Base-by-base conservation (phyloP, 371 early-diverging fungal species). In the Haplosporangium sp. region DNA sequence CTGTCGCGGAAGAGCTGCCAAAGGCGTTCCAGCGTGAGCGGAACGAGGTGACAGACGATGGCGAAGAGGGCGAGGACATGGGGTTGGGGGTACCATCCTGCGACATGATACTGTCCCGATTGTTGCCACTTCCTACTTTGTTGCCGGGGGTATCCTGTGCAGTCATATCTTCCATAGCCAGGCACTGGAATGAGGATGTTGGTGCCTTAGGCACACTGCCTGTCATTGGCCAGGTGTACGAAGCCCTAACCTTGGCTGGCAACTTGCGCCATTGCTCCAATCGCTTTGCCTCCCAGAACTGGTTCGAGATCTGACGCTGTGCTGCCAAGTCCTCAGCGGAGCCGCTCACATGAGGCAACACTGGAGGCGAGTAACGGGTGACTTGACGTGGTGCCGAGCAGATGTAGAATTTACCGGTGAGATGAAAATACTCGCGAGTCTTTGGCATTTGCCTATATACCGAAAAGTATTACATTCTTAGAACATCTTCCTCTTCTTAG, bases 281-380 rank as follows among this genome's bases (percentile, higher is more conserved):
- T 21, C 93, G 83, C 53, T 90, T 83, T 9, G 69, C 59, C 67
- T 94, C 93, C 94, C 94, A 94, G 74, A 86, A 92, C 20, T 91
- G 92, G 9, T 83, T 84, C 7, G 88, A 77, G 29, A 54, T 45
- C 23, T 72, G 68, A 18, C 79, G 72, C 20, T 77, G 79, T 10
- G 69, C 65, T 7, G 62, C 71, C 41, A 40, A n/a, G 36, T 67
- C 72, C 21, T 71, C 77, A 5, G 81, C 82, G n/a, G 77, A 52
- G 3, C 54, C 57, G 40, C 55, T 47, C 16, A 75, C 55, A 51
- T 69, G 60, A 7, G 82, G 63, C n/a, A 88, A 59, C 37, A 86
- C 85, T 1, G 90, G 90, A 2, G 90, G 87, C 1, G 89, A 86
- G 69, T 89, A 93, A 16, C 94, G 87, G 18, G 90, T 90, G 10